A percentile compares a stretch with the other conserved stretches of the same genome.
Evolutionary conservation across 1,284 basidiomycete genomes (phyloP).

Genomic region (Salmacisia buchloeana): DNA sequence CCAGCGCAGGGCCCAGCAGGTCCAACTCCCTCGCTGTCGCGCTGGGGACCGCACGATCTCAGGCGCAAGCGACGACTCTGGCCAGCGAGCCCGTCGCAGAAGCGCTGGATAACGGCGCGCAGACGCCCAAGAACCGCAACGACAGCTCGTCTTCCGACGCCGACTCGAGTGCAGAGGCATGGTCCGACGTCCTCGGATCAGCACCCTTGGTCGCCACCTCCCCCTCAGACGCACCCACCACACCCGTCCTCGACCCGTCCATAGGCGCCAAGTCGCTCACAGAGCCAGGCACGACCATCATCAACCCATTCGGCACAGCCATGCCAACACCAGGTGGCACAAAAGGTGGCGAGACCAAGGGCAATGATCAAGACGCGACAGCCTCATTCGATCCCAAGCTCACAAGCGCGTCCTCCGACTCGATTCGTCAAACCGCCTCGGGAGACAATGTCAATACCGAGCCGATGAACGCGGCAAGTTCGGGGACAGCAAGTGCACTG

Average conservation of each 20-base stretch:
- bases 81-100: no score
- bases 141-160: not conserved
- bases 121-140: not conserved
- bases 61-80: not conserved
- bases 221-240: not conserved
- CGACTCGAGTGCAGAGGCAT: not conserved
- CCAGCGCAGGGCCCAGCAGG: not conserved
- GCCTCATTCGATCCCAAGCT: no score
- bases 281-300: not conserved
- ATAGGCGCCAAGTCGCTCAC: not conserved
- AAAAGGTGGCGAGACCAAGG: not conserved
- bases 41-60: not conserved
- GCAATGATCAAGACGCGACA: not conserved
- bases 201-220: not conserved
- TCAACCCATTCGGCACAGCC: not conserved
- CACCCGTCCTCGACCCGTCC: not conserved
- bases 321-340: not conserved
- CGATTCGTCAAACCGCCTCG: no score
- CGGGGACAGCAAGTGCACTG: no score
- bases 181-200: not conserved
- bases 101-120: no score
- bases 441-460: no score
- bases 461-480: no score
- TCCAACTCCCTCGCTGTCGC: not conserved
- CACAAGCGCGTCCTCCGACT: no score